phyloP scores from a whole-genome alignment of 768 basidiomycete species.

The Crepidotus variabilis region DNA sequence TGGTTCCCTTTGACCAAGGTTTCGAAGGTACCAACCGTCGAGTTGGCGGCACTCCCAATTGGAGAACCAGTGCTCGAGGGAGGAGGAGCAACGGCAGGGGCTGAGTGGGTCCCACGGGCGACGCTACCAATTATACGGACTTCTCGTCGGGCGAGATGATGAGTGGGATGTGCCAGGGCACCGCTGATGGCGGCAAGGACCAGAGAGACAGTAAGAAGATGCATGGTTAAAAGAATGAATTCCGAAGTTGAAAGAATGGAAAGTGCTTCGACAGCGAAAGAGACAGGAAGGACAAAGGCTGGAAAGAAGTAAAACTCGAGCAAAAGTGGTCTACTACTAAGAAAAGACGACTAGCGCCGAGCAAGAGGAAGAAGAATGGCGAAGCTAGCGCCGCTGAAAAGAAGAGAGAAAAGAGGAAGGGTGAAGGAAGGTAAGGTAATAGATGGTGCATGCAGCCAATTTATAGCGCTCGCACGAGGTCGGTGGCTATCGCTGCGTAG shows the following conservation, averaged over 20 bases:
- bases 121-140: constrained; percentile 10
- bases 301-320: neutral
- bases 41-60: neutral
- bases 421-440: constrained; percentile 4
- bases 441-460: neutral
- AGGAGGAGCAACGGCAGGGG: neutral
- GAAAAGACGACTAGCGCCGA: neutral
- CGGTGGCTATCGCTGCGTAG: neutral
- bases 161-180: constrained; percentile 11
- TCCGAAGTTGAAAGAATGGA: neutral
- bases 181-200: constrained; percentile 2
- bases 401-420: constrained; percentile 5
- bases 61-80: constrained; percentile 2
- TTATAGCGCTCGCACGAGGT: neutral
- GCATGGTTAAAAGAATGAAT: constrained; percentile 7
- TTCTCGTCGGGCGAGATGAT: constrained; percentile 7
- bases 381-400: constrained; percentile 12
- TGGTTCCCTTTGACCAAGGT: constrained; percentile 27
- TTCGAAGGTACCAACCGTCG: constrained; percentile 14
- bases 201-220: constrained; percentile 6
- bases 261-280: neutral
- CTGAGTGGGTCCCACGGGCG: neutral
- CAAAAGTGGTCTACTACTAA: neutral
- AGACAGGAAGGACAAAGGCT: constrained; percentile 5
- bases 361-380: constrained; percentile 3